These are phyloP conservation scores for Fragaria iinumae DNA, from an alignment of 306 rosid species.

Conservation along the genomic window DNA sequence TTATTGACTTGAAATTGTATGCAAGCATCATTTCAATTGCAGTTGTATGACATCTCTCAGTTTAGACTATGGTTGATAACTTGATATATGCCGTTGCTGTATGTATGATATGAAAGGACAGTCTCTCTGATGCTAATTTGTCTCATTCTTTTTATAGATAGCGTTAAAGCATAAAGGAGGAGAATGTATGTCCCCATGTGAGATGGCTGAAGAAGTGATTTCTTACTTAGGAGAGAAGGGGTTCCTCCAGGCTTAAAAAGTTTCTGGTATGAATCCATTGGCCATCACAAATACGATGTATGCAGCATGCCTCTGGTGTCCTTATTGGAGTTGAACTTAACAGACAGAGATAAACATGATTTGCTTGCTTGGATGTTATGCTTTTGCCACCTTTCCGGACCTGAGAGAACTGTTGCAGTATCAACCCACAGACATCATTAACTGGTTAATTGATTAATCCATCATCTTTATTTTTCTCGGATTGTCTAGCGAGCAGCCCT, in stretches of 20 bases:
- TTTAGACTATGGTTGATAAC: background rate
- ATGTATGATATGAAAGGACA: background rate
- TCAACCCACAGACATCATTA: background rate
- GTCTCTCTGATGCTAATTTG: background rate
- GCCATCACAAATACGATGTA: background rate
- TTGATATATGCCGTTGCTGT: constrained; percentile 1
- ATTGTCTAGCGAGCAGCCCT: background rate
- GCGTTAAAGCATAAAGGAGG: constrained; percentile 43
- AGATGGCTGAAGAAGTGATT: constrained; percentile 62
- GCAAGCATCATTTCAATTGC: background rate
- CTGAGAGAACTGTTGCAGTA: constrained; percentile 14
- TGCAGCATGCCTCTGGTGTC: background rate
- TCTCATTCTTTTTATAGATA: constrained; percentile 36
- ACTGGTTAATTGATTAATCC: background rate
- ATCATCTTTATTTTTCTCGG: background rate
- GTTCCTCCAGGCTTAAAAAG: constrained; percentile 43
- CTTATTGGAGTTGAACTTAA: background rate
- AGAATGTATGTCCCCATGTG: constrained; percentile 47
- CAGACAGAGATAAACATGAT: constrained; percentile 1
- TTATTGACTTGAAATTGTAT: background rate
- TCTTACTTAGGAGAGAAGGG: constrained; percentile 58
- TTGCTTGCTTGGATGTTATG: constrained; percentile 3
- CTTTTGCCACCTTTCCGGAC: constrained; percentile 6
- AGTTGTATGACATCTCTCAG: background rate
- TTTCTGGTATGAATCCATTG: background rate